These are phyloP conservation scores for Talaromyces sp. DNA, from an alignment of 2,329 filamentous ascomycete species.

Conservation along the genomic window DNA sequence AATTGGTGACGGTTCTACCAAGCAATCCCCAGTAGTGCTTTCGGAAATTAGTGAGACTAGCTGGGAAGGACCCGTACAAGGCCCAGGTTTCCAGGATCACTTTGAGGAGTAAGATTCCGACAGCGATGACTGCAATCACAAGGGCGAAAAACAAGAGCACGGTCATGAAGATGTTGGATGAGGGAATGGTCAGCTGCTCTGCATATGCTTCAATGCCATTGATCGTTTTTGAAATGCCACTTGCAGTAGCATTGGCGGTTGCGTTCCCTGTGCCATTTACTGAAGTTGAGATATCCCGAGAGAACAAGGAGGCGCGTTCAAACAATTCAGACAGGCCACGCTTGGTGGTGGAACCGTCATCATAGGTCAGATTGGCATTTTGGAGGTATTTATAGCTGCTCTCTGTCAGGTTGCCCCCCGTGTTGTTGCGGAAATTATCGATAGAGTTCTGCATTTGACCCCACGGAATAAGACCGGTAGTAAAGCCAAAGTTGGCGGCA, in stretches of 20 bases:
- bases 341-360: slow-evolving; percentile 50
- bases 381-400: slow-evolving; percentile 69
- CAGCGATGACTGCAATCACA: slow-evolving; percentile 73
- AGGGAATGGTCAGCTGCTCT: slow-evolving; percentile 78
- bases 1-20: slow-evolving; percentile 77
- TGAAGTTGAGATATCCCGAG: slow-evolving; percentile 44
- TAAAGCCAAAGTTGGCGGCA: slow-evolving; percentile 89
- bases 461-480: slow-evolving; percentile 78
- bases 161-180: slow-evolving; percentile 93
- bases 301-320: slow-evolving; percentile 41
- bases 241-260: slow-evolving; percentile 20
- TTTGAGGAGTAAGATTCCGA: slow-evolving; percentile 84
- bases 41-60: slow-evolving; percentile 74
- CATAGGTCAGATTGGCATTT: slow-evolving; percentile 69
- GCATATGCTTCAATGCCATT: slow-evolving; percentile 74
- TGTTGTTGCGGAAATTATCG: slow-evolving; percentile 71
- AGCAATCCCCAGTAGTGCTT: slow-evolving; percentile 95
- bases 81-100: slow-evolving; percentile 87
- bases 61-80: slow-evolving; percentile 79
- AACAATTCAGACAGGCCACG: slow-evolving; percentile 48
- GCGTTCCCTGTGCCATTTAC: slow-evolving; percentile 37
- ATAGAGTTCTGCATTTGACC: slow-evolving; percentile 72
- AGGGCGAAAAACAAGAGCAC: slow-evolving; percentile 84
- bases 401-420: slow-evolving; percentile 80
- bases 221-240: slow-evolving; percentile 52